Evolutionary conservation across 306 rosid species (phyloP).

Genomic region (Cyamopsis tetragonoloba): DNA sequence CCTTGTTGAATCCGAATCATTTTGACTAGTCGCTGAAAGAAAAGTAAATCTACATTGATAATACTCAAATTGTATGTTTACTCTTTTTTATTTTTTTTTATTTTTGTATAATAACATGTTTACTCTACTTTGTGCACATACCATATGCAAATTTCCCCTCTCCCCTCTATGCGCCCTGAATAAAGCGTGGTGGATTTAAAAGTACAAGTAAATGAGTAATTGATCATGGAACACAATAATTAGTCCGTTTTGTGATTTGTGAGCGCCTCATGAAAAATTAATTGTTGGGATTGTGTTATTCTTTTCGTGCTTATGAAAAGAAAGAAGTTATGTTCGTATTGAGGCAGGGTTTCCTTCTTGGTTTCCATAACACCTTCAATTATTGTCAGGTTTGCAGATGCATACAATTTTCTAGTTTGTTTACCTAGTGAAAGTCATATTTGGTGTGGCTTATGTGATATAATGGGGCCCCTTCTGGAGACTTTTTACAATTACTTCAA

Average conservation of each 20-base stretch:
- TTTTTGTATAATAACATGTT: no score
- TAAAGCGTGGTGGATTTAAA: neutral
- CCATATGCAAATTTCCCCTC: neutral
- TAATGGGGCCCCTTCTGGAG: conserved; percentile 93
- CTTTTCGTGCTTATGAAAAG: neutral
- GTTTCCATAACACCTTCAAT: conserved; percentile 18
- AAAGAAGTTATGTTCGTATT: neutral
- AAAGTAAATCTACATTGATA: neutral
- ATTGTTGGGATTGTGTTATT: neutral
- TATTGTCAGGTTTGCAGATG: conserved; percentile 77
- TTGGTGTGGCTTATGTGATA: conserved; percentile 88
- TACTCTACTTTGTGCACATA: neutral
- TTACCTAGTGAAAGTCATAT: conserved; percentile 70
- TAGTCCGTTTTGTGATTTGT: neutral
- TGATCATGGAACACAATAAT: neutral
- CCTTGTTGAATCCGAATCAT: neutral
- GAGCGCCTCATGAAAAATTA: neutral
- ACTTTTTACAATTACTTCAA: conserved; percentile 87
- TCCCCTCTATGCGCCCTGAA: neutral
- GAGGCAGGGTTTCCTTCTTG: neutral
- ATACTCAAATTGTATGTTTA: neutral
- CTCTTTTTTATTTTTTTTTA: no score
- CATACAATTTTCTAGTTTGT: conserved; percentile 61
- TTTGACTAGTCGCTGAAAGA: neutral
- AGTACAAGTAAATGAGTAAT: neutral